Conservation (phyloP, 805 yeast genomes). For the Blastobotrys americana region DNA sequence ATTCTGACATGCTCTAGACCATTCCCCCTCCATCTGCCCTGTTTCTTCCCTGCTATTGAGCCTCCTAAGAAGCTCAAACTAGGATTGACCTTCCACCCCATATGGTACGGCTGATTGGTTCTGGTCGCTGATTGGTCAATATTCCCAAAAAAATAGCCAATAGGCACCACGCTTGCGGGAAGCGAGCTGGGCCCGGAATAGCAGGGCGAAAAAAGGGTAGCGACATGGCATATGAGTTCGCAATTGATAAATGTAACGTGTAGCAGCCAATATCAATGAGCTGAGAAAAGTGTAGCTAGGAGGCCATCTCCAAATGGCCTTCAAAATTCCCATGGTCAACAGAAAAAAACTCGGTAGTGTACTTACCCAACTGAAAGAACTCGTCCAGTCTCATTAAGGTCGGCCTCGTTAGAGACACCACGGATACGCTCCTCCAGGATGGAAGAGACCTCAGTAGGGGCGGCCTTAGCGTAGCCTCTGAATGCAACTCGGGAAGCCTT, state of each 20-base stretch:
- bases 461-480: slow-evolving; percentile 94
- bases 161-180: too few species aligned
- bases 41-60: too few species aligned
- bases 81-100: too few species aligned
- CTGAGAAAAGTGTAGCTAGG: neutral
- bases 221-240: too few species aligned
- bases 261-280: neutral
- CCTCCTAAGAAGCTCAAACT: too few species aligned
- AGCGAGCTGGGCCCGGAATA: too few species aligned
- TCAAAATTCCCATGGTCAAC: neutral
- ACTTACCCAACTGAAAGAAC: slow-evolving; percentile 94
- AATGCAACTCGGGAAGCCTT: slow-evolving; percentile 41
- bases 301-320: slow-evolving; percentile 1
- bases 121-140: neutral
- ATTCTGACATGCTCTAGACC: too few species aligned
- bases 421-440: slow-evolving; percentile 98
- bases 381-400: slow-evolving; percentile 98
- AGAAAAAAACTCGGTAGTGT: slow-evolving; percentile 8
- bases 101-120: too few species aligned
- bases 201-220: too few species aligned
- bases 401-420: slow-evolving; percentile 96
- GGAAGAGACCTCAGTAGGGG: slow-evolving; percentile 98
- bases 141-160: neutral
- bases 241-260: too few species aligned
- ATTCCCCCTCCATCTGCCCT: too few species aligned